A percentile compares a stretch with the other conserved stretches of the same genome.
Evolutionary conservation across 2,329 filamentous ascomycete species (phyloP).

Genomic region (Incumbomyces delicatus): DNA sequence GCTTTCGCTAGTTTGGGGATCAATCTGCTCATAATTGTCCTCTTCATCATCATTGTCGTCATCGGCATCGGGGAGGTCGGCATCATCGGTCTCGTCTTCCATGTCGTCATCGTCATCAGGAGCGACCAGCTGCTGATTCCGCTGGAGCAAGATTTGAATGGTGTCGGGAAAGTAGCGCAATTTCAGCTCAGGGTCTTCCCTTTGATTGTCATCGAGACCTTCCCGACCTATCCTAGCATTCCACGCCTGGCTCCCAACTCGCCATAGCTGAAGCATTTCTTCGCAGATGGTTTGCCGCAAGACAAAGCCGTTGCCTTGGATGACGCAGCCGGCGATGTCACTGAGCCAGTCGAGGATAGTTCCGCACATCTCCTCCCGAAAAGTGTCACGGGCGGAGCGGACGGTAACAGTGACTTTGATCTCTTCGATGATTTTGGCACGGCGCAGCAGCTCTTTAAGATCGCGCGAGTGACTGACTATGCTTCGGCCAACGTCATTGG

Average conservation of each 20-base stretch:
- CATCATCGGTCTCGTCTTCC: constrained; percentile 28
- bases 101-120: constrained; percentile 28
- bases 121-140: constrained; percentile 32
- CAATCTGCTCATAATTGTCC: constrained; percentile 29
- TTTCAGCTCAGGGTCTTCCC: constrained; percentile 43
- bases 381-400: constrained; percentile 84
- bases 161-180: constrained; percentile 27
- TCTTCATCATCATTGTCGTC: constrained; percentile 39
- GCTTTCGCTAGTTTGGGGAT: constrained; percentile 1
- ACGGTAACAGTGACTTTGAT: constrained; percentile 96
- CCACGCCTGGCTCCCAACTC: constrained; percentile 69
- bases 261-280: constrained; percentile 81
- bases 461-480: constrained; percentile 69
- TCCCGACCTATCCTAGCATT: constrained; percentile 69
- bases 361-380: constrained; percentile 97
- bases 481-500: constrained; percentile 77
- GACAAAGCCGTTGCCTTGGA: constrained; percentile 69
- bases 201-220: constrained; percentile 73
- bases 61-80: constrained; percentile 27
- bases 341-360: constrained; percentile 92
- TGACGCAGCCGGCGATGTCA: constrained; percentile 82
- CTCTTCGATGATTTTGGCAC: constrained; percentile 80
- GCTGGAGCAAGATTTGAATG: constrained; percentile 29
- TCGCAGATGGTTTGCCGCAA: constrained; percentile 78
- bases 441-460: constrained; percentile 61